Conservation (phyloP, 2,329 filamentous ascomycete genomes). For the Xylaria sp. region DNA sequence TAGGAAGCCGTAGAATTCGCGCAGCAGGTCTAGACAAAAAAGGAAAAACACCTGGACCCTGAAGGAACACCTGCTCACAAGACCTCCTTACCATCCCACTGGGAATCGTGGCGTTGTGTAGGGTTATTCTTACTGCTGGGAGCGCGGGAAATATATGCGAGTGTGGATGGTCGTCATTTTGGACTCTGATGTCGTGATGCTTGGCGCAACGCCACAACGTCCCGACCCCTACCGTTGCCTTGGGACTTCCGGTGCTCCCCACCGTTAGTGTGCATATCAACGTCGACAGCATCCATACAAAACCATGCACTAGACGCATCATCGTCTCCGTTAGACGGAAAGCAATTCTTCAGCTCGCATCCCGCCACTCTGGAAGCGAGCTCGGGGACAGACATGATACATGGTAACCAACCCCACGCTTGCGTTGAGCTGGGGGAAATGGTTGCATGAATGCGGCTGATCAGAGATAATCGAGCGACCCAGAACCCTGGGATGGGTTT, state of each 20-base stretch:
- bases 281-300: neutral
- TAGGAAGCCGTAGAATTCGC: neutral
- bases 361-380: slow-evolving; percentile 25
- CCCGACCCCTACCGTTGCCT: slow-evolving; percentile 11
- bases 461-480: slow-evolving; percentile 17
- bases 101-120: neutral
- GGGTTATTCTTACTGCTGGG: neutral
- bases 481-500: slow-evolving; percentile 14
- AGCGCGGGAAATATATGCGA: neutral
- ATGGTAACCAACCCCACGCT: slow-evolving; percentile 1
- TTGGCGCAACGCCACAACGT: slow-evolving; percentile 28
- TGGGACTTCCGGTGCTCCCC: slow-evolving; percentile 1
- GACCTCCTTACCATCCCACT: slow-evolving; percentile 15
- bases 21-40: neutral
- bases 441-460: slow-evolving; percentile 25
- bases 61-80: slow-evolving; percentile 3
- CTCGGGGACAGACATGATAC: neutral
- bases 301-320: neutral
- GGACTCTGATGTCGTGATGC: slow-evolving; percentile 35
- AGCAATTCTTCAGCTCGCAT: slow-evolving; percentile 26
- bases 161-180: slow-evolving; percentile 33
- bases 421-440: slow-evolving; percentile 6
- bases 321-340: slow-evolving; percentile 3
- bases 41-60: neutral
- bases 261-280: slow-evolving; percentile 15